These are phyloP conservation scores for Candida succiphila DNA, from an alignment of 805 yeast genomes.

Conservation along the genomic window DNA sequence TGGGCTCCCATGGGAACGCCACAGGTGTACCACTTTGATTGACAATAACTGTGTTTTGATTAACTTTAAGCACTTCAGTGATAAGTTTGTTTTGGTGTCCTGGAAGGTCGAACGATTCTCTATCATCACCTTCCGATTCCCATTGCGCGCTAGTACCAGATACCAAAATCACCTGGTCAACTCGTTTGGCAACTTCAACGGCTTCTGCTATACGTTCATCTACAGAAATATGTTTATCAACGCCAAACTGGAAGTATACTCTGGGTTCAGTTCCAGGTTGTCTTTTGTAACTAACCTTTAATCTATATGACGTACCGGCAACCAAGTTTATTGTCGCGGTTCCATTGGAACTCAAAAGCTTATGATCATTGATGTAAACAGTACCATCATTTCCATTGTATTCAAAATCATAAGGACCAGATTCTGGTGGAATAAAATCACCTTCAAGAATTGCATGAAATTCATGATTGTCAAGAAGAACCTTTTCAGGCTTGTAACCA, in stretches of 20 bases:
- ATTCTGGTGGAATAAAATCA: conserved; percentile 24
- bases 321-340: conserved; percentile 30
- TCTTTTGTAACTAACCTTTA: too few relatives aligned
- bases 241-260: conserved; percentile 29
- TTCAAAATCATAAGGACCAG: conserved; percentile 30
- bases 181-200: conserved; percentile 35
- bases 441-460: conserved; percentile 31
- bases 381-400: conserved; percentile 32
- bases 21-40: conserved; percentile 57
- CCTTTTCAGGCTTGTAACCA: conserved; percentile 14
- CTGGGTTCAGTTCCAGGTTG: too few relatives aligned
- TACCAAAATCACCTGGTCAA: conserved; percentile 41
- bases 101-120: conserved; percentile 41
- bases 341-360: conserved; percentile 29
- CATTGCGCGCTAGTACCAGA: conserved; percentile 45
- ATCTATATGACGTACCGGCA: conserved; percentile 24
- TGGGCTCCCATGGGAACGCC: conserved; percentile 40
- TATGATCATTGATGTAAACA: conserved; percentile 34
- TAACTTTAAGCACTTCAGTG: conserved; percentile 31
- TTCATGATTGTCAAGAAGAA: conserved; percentile 12
- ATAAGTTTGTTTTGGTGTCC: conserved; percentile 35
- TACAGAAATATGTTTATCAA: conserved; percentile 16
- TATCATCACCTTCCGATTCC: conserved; percentile 54
- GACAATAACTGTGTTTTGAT: conserved; percentile 42
- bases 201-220: conserved; percentile 30